phyloP scores from a whole-genome alignment of 768 basidiomycete genomes.

The Lactifluus pinguis region DNA sequence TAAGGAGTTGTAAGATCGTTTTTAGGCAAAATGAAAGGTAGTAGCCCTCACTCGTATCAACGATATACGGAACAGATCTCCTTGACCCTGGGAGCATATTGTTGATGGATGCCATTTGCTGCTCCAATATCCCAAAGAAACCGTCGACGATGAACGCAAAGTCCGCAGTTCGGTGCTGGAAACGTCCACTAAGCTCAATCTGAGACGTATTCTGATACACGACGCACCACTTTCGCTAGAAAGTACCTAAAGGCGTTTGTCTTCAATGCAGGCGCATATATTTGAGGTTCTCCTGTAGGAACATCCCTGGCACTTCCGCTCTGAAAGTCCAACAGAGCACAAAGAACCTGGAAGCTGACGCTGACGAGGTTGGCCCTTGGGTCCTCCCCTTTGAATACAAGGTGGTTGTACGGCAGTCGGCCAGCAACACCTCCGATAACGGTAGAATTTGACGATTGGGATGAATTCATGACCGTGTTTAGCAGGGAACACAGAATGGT shows the following conservation, averaged over 20 bases:
- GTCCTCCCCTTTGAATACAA: slow-evolving; percentile 87
- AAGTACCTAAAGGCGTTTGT: slow-evolving; percentile 92
- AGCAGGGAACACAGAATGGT: slow-evolving; percentile 88
- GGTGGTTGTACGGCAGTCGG: slow-evolving; percentile 81
- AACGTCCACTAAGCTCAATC: neutral
- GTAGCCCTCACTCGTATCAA: slow-evolving; percentile 59
- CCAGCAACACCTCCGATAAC: slow-evolving; percentile 64
- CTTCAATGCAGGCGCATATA: slow-evolving; percentile 43
- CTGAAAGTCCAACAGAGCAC: slow-evolving; percentile 72
- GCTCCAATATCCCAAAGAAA: slow-evolving; percentile 54
- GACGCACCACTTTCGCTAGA: slow-evolving; percentile 51
- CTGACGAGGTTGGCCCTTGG: slow-evolving; percentile 61
- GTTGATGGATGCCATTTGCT: slow-evolving; percentile 65
- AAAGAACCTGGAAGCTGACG: slow-evolving; percentile 69
- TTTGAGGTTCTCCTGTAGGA: slow-evolving; percentile 36
- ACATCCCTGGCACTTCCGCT: slow-evolving; percentile 60
- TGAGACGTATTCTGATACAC: neutral
- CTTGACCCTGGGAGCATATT: slow-evolving; percentile 79
- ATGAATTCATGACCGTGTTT: slow-evolving; percentile 78
- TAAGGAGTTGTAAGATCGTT: slow-evolving; percentile 22
- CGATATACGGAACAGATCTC: slow-evolving; percentile 71
- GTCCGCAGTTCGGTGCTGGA: slow-evolving; percentile 82
- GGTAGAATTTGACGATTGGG: slow-evolving; percentile 36
- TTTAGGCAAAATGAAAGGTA: neutral
- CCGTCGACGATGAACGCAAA: slow-evolving; percentile 79